Percentiles rank a stretch among this genome's conserved stretches.
phyloP scores from a whole-genome alignment of 805 yeast genomes.

The Pichia eremophila region DNA sequence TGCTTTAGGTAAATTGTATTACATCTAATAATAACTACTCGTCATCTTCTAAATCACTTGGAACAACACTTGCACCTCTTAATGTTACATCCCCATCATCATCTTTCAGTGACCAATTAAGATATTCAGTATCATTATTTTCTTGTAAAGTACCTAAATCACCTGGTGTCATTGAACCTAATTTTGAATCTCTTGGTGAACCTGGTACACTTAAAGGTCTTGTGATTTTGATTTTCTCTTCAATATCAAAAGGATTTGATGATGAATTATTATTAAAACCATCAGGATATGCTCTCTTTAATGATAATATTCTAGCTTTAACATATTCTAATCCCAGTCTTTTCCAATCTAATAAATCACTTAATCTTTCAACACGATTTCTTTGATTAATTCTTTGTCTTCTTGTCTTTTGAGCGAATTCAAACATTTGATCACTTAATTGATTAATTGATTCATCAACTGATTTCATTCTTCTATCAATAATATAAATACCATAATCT shows the following conservation, averaged over 20 bases:
- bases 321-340: slow-evolving; percentile 96
- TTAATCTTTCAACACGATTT: slow-evolving; percentile 89
- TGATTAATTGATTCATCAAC: slow-evolving; percentile 93
- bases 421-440: slow-evolving; percentile 80
- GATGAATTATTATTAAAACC: slow-evolving; percentile 42
- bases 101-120: slow-evolving; percentile 43
- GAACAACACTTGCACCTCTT: slow-evolving; percentile 30
- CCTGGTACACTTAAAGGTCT: slow-evolving; percentile 97
- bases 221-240: slow-evolving; percentile 57
- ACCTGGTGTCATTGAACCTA: slow-evolving; percentile 84
- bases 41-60: slow-evolving; percentile 17
- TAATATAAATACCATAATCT: slow-evolving; percentile 95
- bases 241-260: slow-evolving; percentile 27
- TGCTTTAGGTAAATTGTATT: no score
- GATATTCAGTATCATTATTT: slow-evolving; percentile 76
- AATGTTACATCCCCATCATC: slow-evolving; percentile 31
- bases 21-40: no score
- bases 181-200: slow-evolving; percentile 68
- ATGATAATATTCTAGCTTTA: slow-evolving; percentile 86
- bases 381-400: slow-evolving; percentile 97
- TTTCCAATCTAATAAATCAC: slow-evolving; percentile 93
- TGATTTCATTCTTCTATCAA: slow-evolving; percentile 84
- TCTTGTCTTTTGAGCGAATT: slow-evolving; percentile 78
- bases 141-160: slow-evolving; percentile 96
- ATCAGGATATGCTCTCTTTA: slow-evolving; percentile 90